phyloP scores from a whole-genome alignment of 257 asterid species.

The Nicotiana obtusifolia region DNA sequence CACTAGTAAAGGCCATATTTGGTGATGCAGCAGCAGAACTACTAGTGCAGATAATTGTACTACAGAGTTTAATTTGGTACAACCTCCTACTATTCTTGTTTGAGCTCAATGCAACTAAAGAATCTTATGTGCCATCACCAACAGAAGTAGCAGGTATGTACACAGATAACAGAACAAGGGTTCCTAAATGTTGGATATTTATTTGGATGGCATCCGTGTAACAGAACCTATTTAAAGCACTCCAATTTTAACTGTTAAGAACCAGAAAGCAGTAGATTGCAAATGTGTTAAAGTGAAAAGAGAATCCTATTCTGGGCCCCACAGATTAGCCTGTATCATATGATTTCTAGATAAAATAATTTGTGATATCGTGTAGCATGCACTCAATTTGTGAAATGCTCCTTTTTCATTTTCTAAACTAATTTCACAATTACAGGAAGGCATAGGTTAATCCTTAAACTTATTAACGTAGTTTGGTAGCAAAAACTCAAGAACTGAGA shows the following conservation, averaged over 20 bases:
- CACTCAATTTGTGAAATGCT: background rate
- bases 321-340: background rate
- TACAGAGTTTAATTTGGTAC: conserved; percentile 87
- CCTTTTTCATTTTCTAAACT: background rate
- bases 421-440: background rate
- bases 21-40: conserved; percentile 54
- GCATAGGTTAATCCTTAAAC: background rate
- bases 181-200: background rate
- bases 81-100: conserved; percentile 68
- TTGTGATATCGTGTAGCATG: background rate
- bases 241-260: conserved; percentile 7
- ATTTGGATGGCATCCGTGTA: conserved; percentile 7
- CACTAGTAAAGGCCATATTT: conserved; percentile 71
- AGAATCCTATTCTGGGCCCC: conserved; percentile 13
- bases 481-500: background rate
- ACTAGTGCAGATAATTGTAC: conserved; percentile 64
- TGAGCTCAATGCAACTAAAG: conserved; percentile 58
- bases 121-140: conserved; percentile 30
- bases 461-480: background rate
- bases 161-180: background rate
- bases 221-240: background rate
- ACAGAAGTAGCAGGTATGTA: conserved; percentile 47
- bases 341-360: background rate
- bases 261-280: background rate
- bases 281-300: background rate